Conservation (phyloP, 2,329 filamentous ascomycete species). For the Sporothrix curviconia region DNA sequence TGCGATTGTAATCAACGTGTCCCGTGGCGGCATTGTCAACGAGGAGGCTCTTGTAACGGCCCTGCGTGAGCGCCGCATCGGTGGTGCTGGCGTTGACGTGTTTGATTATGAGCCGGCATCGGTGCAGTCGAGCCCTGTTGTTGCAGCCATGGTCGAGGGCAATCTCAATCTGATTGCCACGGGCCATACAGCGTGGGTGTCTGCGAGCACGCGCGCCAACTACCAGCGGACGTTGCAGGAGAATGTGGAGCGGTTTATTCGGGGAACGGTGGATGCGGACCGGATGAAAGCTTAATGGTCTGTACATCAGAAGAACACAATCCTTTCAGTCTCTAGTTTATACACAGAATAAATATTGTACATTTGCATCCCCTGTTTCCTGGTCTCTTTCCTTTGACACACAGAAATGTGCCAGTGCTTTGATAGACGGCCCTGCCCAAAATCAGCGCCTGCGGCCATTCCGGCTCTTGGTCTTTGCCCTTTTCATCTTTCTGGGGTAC, state of each 20-base stretch:
- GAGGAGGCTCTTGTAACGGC: constrained; percentile 30
- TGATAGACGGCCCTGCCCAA: no score
- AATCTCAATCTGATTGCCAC: constrained; percentile 19
- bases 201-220: constrained; percentile 19
- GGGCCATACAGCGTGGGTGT: constrained; percentile 20
- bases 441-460: neutral
- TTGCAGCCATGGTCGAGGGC: constrained; percentile 12
- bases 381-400: no score
- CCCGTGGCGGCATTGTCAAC: constrained; percentile 29
- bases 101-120: constrained; percentile 30
- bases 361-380: no score
- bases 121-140: constrained; percentile 14
- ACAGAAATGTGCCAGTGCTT: no score
- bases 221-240: constrained; percentile 18
- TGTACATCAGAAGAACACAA: no score
- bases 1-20: constrained; percentile 29
- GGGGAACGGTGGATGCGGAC: neutral
- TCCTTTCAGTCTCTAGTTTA: no score
- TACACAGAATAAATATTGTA: no score
- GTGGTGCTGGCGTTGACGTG: constrained; percentile 31
- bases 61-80: constrained; percentile 26
- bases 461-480: neutral
- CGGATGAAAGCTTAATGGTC: constrained; percentile 11
- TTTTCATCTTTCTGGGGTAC: constrained; percentile 1
- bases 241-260: constrained; percentile 18